Conservation (phyloP, 1,139 yeast species). For the Yamadazyma triangularis region DNA sequence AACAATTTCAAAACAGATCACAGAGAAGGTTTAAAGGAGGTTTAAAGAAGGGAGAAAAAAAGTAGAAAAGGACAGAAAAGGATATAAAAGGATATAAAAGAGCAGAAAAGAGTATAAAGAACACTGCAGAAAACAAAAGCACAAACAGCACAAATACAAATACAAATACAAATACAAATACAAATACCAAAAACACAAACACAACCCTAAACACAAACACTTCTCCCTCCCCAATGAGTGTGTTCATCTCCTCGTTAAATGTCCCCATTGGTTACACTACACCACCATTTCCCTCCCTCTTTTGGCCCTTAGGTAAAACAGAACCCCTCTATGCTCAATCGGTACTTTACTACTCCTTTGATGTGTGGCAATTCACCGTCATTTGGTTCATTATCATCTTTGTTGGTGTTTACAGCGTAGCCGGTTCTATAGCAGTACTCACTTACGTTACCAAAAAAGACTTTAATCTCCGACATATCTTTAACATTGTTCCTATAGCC, state of each 20-base stretch:
- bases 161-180: too few relatives aligned
- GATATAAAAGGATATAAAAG: too few relatives aligned
- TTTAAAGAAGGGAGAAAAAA: too few relatives aligned
- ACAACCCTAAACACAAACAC: too few relatives aligned
- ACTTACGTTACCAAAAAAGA: conserved; percentile 22
- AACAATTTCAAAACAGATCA: too few relatives aligned
- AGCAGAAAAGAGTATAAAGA: too few relatives aligned
- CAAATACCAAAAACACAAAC: too few relatives aligned
- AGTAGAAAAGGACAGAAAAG: too few relatives aligned
- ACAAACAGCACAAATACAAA: too few relatives aligned
- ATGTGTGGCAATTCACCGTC: conserved; percentile 83
- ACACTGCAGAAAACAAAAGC: too few relatives aligned
- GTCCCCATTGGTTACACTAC: conserved; percentile 78
- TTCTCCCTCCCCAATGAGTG: too few relatives aligned
- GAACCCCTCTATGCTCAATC: conserved; percentile 42
- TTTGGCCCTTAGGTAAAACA: conserved; percentile 60
- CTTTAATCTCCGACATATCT: conserved; percentile 4
- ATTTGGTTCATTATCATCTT: conserved; percentile 75
- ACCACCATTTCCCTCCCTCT: conserved; percentile 78
- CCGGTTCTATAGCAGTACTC: conserved; percentile 61
- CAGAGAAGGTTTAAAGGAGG: too few relatives aligned
- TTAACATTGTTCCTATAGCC: conserved; percentile 30
- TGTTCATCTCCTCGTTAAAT: conserved; percentile 37
- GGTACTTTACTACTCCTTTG: conserved; percentile 62
- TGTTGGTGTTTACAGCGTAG: conserved; percentile 55